Percentiles rank a stretch among this genome's conserved stretches.
Evolutionary conservation across 1,139 yeast genomes (phyloP).

Genomic region (Candida sp.): DNA sequence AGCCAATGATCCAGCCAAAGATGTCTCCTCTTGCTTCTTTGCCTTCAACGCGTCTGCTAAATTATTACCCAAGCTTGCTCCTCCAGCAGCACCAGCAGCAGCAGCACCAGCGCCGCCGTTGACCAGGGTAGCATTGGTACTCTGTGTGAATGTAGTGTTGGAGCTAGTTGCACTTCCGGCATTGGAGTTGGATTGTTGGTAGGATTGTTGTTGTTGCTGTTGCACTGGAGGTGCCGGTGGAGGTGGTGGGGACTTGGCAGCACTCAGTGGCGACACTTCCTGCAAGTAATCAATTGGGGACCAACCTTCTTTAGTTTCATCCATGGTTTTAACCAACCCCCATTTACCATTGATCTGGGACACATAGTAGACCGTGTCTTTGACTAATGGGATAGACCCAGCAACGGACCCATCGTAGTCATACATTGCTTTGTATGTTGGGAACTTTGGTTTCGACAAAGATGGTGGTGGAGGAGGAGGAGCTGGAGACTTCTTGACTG

Average conservation of each 20-base stretch:
- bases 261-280: conserved; percentile 51
- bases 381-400: conserved; percentile 75
- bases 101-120: background rate
- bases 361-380: conserved; percentile 74
- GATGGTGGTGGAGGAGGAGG: conserved; percentile 67
- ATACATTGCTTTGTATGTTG: conserved; percentile 85
- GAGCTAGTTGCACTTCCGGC: conserved; percentile 16
- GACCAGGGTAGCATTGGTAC: conserved; percentile 16
- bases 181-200: conserved; percentile 11
- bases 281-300: conserved; percentile 92
- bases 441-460: conserved; percentile 69
- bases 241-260: conserved; percentile 28
- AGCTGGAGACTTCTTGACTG: conserved; percentile 49
- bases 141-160: conserved; percentile 15
- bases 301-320: conserved; percentile 91
- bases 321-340: conserved; percentile 85
- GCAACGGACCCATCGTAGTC: conserved; percentile 91
- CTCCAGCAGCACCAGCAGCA: background rate
- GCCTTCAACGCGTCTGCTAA: conserved; percentile 78
- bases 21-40: conserved; percentile 64
- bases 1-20: conserved; percentile 86
- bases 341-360: conserved; percentile 82
- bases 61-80: conserved; percentile 56
- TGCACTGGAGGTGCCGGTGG: conserved; percentile 35
- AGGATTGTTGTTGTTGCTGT: conserved; percentile 17